phyloP scores from a whole-genome alignment of 75 land plant species.

The Chamaecyparis obtusa region DNA sequence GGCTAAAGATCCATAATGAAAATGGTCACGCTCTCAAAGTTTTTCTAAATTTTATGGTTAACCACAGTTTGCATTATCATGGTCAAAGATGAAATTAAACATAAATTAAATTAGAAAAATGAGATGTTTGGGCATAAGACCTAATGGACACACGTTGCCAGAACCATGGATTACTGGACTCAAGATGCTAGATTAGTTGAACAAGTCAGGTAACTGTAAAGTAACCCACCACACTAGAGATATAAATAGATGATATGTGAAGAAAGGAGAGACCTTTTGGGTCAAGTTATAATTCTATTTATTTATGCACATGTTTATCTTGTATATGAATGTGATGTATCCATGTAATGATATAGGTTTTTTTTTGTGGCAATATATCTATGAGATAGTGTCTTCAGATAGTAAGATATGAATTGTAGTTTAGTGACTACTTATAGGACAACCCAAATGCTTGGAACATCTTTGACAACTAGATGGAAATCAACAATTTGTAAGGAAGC shows the following conservation, averaged over 20 bases:
- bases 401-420: neutral
- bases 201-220: neutral
- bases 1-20: too few species aligned
- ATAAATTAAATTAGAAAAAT: too few species aligned
- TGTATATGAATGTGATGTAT: neutral
- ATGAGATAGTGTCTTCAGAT: neutral
- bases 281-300: neutral
- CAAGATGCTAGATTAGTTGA: too few species aligned
- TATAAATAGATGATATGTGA: neutral
- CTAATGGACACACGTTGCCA: too few species aligned
- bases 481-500: neutral
- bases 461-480: neutral
- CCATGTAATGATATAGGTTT: neutral
- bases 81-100: too few species aligned
- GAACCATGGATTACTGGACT: too few species aligned
- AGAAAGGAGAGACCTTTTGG: neutral
- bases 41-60: too few species aligned
- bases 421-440: neutral
- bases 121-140: too few species aligned
- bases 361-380: neutral
- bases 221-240: neutral
- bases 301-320: too few species aligned
- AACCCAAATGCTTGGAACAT: neutral
- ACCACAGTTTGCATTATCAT: too few species aligned
- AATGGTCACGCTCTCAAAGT: too few species aligned